Evolutionary conservation across 495 filamentous ascomycete species (phyloP).

Genomic region (Penicillium paradoxum): DNA sequence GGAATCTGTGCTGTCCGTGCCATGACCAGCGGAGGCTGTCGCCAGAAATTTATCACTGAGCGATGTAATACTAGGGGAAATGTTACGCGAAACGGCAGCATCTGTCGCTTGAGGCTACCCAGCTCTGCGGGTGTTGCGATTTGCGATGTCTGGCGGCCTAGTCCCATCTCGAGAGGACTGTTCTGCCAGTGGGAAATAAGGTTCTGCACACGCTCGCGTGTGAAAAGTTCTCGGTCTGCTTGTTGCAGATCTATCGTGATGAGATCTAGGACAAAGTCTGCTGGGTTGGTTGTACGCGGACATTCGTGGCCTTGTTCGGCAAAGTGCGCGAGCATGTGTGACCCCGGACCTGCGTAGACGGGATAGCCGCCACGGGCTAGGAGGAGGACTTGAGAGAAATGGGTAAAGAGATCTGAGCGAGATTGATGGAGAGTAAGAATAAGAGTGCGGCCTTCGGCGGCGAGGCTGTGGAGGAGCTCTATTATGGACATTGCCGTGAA

Average conservation of each 20-base stretch:
- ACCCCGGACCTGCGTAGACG: constrained; percentile 60
- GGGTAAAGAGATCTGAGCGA: constrained; percentile 63
- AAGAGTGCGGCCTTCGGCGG: constrained; percentile 67
- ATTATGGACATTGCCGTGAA: constrained; percentile 73
- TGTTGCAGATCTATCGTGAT: constrained; percentile 70
- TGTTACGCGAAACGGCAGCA: constrained; percentile 54
- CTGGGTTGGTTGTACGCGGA: constrained; percentile 63
- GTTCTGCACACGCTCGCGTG: constrained; percentile 51
- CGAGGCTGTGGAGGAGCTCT: constrained; percentile 60
- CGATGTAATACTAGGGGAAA: constrained; percentile 61
- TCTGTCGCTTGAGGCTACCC: constrained; percentile 56
- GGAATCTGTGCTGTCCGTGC: constrained; percentile 65
- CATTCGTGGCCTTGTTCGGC: constrained; percentile 53
- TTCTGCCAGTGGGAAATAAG: constrained; percentile 47
- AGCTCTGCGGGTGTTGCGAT: constrained; percentile 66
- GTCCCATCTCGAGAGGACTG: constrained; percentile 18
- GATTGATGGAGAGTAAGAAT: constrained; percentile 74
- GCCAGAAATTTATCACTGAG: constrained; percentile 59
- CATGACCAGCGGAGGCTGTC: constrained; percentile 58
- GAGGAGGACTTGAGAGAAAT: constrained; percentile 66
- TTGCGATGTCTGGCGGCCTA: constrained; percentile 24
- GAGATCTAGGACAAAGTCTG: constrained; percentile 70
- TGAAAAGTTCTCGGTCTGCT: constrained; percentile 51
- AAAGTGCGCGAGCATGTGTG: constrained; percentile 64
- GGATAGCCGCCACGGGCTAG: constrained; percentile 62